A percentile compares a stretch with the other conserved stretches of the same genome.
phyloP scores from a whole-genome alignment of 1,139 yeast genomes.

The Blastobotrys buckinghamii region DNA sequence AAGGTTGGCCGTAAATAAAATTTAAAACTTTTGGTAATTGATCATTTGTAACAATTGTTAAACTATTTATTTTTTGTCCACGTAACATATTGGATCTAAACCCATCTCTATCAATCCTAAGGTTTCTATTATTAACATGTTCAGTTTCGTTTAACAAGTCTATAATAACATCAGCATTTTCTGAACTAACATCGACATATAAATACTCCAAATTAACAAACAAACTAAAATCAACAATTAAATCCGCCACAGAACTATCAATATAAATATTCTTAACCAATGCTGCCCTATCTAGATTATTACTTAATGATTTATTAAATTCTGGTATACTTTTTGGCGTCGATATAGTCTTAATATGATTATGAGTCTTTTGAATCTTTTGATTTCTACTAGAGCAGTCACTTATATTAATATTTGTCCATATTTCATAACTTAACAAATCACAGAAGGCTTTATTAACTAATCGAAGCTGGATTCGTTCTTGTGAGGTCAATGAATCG shows the following conservation, averaged over 20 bases:
- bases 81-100: too few species aligned
- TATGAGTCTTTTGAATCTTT: not conserved
- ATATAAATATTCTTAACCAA: not conserved
- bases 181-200: not conserved
- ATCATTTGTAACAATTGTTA: not conserved
- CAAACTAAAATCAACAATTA: not conserved
- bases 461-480: not conserved
- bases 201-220: not conserved
- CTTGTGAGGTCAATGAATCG: not conserved
- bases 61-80: not conserved
- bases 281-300: not conserved
- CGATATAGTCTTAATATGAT: not conserved
- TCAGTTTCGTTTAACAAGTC: too few species aligned
- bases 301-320: not conserved
- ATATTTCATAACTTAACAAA: not conserved
- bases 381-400: not conserved
- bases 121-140: too few species aligned
- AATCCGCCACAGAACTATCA: not conserved
- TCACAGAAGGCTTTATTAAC: conserved; percentile 1
- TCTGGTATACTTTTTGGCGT: not conserved
- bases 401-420: not conserved
- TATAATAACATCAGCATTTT: too few species aligned
- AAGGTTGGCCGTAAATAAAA: conserved; percentile 1
- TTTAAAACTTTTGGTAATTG: not conserved
- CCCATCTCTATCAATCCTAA: too few species aligned